Base-by-base conservation (phyloP, 371 early-diverging fungal genomes). In the Rhizoclosmatium hyalinum region DNA sequence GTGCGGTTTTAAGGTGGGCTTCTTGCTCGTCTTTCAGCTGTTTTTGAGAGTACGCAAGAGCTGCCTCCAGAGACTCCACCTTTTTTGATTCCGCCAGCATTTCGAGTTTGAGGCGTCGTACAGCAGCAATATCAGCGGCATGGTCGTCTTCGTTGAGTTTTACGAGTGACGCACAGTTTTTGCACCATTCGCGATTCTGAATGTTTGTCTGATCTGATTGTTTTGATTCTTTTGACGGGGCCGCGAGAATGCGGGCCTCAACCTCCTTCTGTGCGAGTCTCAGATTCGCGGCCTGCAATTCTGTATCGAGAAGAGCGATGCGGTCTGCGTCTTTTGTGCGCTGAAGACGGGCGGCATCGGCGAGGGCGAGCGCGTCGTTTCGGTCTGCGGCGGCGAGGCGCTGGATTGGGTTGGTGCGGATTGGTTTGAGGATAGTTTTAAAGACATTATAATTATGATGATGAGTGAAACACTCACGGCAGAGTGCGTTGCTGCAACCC, bases 61-160 rank as follows among this genome's bases (percentile, higher is more conserved):
- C 5, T 12, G 43, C 14, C 41, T 63, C 63, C 39, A 58, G 58
- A 32, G 10, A 6, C n/a, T 21, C 63, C 19, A 63, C 10, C 5
- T 4, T 41, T 19, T 21, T 42, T 6, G 19, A 5, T 6, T 3
- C 14, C 4, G 14, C 14, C 43, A 32, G n/a, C 63, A 63, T 21
- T 4, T 41, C 32, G 6, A 5, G 12, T 63, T 63, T 63, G 12
- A 41, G 14, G 12, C 12, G 32, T 12, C 42, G 3, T 6, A 63
- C 41, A 12, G 5, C 5, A 12, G 42, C 4, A 42, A 63, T 32
- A 12, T 63, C 63, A 42, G 32, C 43, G 32, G 19, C 39, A 41
- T 63, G 63, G 43, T 63, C 63, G 12, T 63, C 63, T 42, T 63
- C 63, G 43, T 63, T 63, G 32, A 63, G 19, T 6, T 14, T 3